Base-by-base conservation (phyloP, 257 asterid genomes). In the Solanum pimpinellifolium region DNA sequence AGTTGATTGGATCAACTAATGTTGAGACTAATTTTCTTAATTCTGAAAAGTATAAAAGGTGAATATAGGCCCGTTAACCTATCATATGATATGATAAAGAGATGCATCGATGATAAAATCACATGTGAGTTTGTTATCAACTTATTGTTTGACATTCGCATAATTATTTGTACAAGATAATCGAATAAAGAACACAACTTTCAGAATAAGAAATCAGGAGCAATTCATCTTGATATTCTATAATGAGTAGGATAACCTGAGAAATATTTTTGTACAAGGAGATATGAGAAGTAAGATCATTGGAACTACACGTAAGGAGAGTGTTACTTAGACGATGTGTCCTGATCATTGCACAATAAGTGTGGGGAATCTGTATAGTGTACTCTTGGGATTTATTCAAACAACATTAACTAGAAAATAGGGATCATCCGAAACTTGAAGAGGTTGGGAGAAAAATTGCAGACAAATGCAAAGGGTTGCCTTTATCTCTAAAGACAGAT, bases 301-400 rank as follows among this genome's bases (percentile, higher is more conserved):
- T 27, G 91, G 92, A n/a, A 94, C 98, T 23, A 93, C 98, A 69
- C 93, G 93, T n/a, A 90, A 89, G 9, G 90, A 89, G 37, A 87
- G 87, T 5, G 89, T 92, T 44, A 94, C 95, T 15, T 52, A 73
- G 16, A 89, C 86, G 83, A 92, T 92, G 87, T 44, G 14, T 44
- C 5, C 5, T 44, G 91, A 91, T 14, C 13, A 18, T 65, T 39
- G 21, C 20, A 20, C 25, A 10, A 49, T 69, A 9, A 35, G 1
- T 25, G 11, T 88, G 35, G 52, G 35, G 0, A 39, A 16, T 21
- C 4, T 88, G 2, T 27, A 37, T 8, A 21, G 15, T 3, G 68
- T 39, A 27, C 41, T 62, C 49, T n/a, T 56, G 83, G 78, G 6
- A 37, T 33, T 41, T 87, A n/a, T 83, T 87, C 52, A 69, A 83